These are phyloP conservation scores for Lolium perenne DNA, from an alignment of 176 grass and related monocot genomes.

Conservation along the genomic window DNA sequence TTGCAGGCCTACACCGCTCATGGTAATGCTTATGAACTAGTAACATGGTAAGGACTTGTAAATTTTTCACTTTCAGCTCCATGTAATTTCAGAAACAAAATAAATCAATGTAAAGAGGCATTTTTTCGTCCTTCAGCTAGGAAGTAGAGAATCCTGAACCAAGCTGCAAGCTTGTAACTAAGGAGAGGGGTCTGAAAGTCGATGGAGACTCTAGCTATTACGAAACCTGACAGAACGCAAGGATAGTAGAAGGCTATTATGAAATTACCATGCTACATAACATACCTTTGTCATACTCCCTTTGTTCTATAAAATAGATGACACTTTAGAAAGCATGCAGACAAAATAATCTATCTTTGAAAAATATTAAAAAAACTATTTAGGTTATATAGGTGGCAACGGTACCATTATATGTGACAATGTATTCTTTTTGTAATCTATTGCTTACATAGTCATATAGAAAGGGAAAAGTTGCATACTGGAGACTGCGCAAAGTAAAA, in stretches of 20 bases:
- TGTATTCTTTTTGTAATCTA: not conserved
- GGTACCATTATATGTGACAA: not conserved
- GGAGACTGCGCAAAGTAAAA: not conserved
- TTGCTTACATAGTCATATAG: not conserved
- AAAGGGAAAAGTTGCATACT: not conserved
- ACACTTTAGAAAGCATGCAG: constrained; percentile 7
- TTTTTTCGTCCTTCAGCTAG: constrained; percentile 8
- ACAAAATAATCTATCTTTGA: not conserved
- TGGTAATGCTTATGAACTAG: not conserved
- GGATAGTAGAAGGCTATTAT: not conserved
- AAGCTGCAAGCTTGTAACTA: not conserved
- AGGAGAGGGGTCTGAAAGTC: not conserved
- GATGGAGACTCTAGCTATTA: not conserved
- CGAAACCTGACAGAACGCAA: not conserved
- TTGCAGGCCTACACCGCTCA: not conserved
- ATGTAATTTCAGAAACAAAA: constrained; percentile 28
- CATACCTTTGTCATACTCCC: not conserved
- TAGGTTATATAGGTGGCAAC: not conserved
- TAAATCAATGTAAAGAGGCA: not conserved
- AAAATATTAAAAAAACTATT: not conserved
- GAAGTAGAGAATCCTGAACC: not conserved
- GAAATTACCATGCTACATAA: not conserved
- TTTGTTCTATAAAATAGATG: not conserved
- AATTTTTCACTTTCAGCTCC: constrained; percentile 11
- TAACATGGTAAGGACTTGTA: constrained; percentile 20